Conservation (phyloP, 306 rosid species). For the Fragaria nilgerrensis region DNA sequence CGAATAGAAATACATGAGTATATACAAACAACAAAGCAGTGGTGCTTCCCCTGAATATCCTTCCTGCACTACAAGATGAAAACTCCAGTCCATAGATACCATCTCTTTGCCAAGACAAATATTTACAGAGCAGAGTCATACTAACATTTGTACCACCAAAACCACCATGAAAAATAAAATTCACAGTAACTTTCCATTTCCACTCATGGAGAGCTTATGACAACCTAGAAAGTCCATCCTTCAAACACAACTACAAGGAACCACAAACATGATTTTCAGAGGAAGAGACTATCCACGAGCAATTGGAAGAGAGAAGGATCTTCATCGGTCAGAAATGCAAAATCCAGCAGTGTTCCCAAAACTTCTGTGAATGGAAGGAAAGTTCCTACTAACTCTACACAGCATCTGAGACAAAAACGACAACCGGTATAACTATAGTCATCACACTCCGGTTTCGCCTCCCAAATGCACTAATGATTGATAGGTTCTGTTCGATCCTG, state of each 20-base stretch:
- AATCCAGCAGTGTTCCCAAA: conserved; percentile 50
- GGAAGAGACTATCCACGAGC: conserved; percentile 29
- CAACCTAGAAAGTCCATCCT: conserved; percentile 37
- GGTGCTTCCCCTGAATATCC: conserved; percentile 28
- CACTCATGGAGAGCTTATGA: conserved; percentile 32
- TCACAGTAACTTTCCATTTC: conserved; percentile 38
- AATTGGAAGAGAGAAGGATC: conserved; percentile 35
- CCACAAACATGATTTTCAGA: conserved; percentile 25
- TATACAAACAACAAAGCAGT: conserved; percentile 39
- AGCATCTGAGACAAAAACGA: conserved; percentile 46
- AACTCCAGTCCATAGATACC: conserved; percentile 28
- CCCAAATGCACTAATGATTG: conserved; percentile 39
- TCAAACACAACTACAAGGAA: conserved; percentile 35
- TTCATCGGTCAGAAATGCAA: conserved; percentile 48
- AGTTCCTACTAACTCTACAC: conserved; percentile 61
- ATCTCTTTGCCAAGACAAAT: conserved; percentile 41
- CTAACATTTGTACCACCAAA: conserved; percentile 48
- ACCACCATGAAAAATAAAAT: conserved; percentile 39
- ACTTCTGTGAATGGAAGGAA: conserved; percentile 61
- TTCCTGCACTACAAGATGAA: conserved; percentile 38
- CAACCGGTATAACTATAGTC: conserved; percentile 34
- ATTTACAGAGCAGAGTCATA: conserved; percentile 51
- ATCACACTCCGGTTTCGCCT: conserved; percentile 34
- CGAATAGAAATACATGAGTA: conserved; percentile 29
- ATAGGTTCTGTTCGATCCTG: conserved; percentile 69